phyloP scores from a whole-genome alignment of 1,139 yeast species.

The Suhomyces bribrorum region DNA sequence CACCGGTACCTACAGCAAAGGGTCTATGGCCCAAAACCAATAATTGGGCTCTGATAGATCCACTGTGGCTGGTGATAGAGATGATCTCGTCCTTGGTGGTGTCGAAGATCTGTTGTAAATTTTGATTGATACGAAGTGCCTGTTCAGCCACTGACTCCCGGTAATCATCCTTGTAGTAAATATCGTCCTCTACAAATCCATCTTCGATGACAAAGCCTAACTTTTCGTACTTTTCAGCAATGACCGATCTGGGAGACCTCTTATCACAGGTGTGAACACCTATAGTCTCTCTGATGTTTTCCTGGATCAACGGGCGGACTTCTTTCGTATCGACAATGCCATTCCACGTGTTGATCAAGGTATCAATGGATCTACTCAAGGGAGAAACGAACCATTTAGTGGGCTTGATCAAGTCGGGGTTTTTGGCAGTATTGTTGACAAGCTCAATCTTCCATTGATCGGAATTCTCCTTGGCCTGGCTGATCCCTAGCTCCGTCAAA shows the following conservation, averaged over 20 bases:
- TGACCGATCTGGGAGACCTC: constrained; percentile 34
- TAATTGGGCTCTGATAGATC: constrained; percentile 43
- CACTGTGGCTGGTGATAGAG: constrained; percentile 41
- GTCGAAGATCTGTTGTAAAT: constrained; percentile 38
- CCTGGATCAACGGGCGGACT: constrained; percentile 37
- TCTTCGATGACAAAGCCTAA: constrained; percentile 34
- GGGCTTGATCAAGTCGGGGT: constrained; percentile 29
- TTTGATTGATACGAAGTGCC: constrained; percentile 37
- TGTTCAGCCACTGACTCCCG: constrained; percentile 46
- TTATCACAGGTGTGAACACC: constrained; percentile 50
- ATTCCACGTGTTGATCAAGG: constrained; percentile 32
- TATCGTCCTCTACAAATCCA: constrained; percentile 43
- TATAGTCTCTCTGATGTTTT: constrained; percentile 44
- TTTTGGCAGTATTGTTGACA: constrained; percentile 23
- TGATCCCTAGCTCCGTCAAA: constrained; percentile 41
- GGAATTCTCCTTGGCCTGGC: constrained; percentile 37
- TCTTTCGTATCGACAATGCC: constrained; percentile 28
- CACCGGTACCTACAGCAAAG: constrained; percentile 48
- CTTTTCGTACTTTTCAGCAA: constrained; percentile 32
- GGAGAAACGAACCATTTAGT: constrained; percentile 39
- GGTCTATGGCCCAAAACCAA: constrained; percentile 43
- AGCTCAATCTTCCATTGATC: constrained; percentile 20
- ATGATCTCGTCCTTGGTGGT: constrained; percentile 25
- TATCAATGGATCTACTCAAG: constrained; percentile 40
- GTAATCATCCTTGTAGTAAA: constrained; percentile 38